Evolutionary conservation across 306 rosid species (phyloP), one percentile per base, ranked within the genome.

Genomic region (Castanea crenata): DNA sequence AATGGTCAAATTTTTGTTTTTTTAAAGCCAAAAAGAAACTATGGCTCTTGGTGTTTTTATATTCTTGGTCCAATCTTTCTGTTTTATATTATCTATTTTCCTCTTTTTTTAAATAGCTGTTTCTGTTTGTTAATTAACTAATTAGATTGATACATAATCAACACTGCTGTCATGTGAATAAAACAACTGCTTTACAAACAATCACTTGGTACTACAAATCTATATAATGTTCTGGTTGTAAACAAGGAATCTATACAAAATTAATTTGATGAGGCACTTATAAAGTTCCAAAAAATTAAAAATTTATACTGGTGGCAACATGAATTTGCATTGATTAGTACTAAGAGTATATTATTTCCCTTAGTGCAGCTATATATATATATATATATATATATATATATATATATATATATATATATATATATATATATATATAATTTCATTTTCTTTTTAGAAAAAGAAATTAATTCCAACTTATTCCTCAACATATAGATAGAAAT

Each of bases 1-100:
- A 76, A 64, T 41, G 77, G 84, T 79, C 87, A 76, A 64, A 49
- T 13, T 78, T 58, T 63, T 49, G 16, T 49, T 27, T 32, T 5
- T 52, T 83, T 73, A 69, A 64, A 51, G 63, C 78, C 27, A 46
- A 46, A 57, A 69, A 25, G 51, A 18, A 23, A 78, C 76, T 58
- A 10, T 35, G 46, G 15, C 12, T 20, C 4, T 65, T 31, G 8
- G 11, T 68, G 27, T 68, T 34, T 63, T 68, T 68, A 3, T 63
- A 27, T 29, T 20, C 69, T 63, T 15, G 38, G 69, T 63, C 69
- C 44, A 15, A 63, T 63, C 72, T 49, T 68, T 9, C 11, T 9
- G 16, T n/a, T 68, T 35, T 49, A 49, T 49, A 49, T 49, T 49
- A 49, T 12, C 54, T 49, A 11, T 49, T 11, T 68, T 9, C 29